Conservation (phyloP, 106 monocot species). For the Apostasia shenzhenica region DNA sequence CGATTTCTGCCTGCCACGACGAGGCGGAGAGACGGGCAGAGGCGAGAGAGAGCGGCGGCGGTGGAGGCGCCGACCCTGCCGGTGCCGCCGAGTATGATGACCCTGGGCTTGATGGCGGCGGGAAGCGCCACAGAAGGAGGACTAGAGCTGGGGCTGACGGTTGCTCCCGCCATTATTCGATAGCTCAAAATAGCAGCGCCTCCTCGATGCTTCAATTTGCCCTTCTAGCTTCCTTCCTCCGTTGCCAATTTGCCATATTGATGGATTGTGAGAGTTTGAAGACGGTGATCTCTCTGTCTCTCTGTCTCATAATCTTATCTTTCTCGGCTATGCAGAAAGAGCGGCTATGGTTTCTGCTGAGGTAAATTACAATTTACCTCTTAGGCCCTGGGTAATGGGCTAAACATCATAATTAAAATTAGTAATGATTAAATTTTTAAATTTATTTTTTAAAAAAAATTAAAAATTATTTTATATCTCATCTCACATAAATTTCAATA, state of each 20-base stretch:
- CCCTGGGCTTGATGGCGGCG: conserved; percentile 24
- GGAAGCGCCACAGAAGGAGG: conserved; percentile 2
- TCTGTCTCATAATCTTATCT: not conserved
- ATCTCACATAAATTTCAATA: no score
- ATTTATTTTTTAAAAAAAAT: no score
- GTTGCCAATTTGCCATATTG: not conserved
- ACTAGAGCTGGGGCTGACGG: conserved; percentile 3
- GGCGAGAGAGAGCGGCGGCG: conserved; percentile 68
- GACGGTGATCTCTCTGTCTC: not conserved
- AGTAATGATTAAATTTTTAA: no score
- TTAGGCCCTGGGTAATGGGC: no score
- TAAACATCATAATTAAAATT: no score
- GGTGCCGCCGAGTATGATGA: conserved; percentile 83
- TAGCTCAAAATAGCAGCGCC: no score
- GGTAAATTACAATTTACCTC: no score
- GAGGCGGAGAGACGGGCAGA: conserved; percentile 63
- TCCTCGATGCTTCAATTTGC: no score
- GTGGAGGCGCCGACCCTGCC: conserved; percentile 89
- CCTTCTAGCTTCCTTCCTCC: not conserved
- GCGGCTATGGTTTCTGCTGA: no score
- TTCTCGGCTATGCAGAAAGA: no score
- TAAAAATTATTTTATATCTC: no score
- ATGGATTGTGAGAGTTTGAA: not conserved
- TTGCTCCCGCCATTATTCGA: conserved; percentile 3
- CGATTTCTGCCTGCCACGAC: conserved; percentile 77